Evolutionary conservation across 345 rosid genomes (phyloP), one percentile per base, ranked within the genome.

Genomic region (Syzygium oleosum): DNA sequence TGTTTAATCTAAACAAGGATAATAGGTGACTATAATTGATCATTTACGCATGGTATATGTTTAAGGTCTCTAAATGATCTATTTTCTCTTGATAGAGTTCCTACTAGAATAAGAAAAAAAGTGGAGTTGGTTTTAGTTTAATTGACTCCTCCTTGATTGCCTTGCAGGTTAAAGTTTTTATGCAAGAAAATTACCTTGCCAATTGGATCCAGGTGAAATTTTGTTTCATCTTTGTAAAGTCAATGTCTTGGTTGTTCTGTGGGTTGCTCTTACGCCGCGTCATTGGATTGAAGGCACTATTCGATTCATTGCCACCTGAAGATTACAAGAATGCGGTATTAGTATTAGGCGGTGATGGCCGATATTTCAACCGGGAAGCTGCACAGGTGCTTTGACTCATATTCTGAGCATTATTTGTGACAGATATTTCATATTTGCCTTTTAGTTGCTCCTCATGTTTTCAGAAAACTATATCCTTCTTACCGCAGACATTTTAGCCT

Each of bases 301-400:
- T 96, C 90, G 92, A 93, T 92, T 96, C 98, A 61, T 93, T 96
- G 93, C 97, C 97, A 1, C 92, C 90, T 0, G 97, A 95, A 92
- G 98, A 98, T 88, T 98, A 94, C 94, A 93, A 89, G 93, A 91
- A 93, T 65, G 98, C 95, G 3, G 83, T 94, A 16, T 90, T 98
- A 92, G 98, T 96, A 27, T 91, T 96, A 89, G 98, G 99, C 88
- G 99, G 99, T 25, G 98, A 98, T 89, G 99, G 99, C 78, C 96
- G 98, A 84, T 98, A 96, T 90, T 96, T 95, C 87, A 96, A 96
- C 91, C 88, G 83, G 84, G 96, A 98, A 92, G 98, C 99, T 91
- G 88, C 97, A 12, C 99, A 97, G 99, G 98, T 85, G 63, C 61
- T 85, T 53, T 14, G 46, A 53, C 55, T 55, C 52, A 34, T 52